Conservation (phyloP, 2,329 filamentous ascomycete genomes). For the Phaeosphaeriaceae sp. region DNA sequence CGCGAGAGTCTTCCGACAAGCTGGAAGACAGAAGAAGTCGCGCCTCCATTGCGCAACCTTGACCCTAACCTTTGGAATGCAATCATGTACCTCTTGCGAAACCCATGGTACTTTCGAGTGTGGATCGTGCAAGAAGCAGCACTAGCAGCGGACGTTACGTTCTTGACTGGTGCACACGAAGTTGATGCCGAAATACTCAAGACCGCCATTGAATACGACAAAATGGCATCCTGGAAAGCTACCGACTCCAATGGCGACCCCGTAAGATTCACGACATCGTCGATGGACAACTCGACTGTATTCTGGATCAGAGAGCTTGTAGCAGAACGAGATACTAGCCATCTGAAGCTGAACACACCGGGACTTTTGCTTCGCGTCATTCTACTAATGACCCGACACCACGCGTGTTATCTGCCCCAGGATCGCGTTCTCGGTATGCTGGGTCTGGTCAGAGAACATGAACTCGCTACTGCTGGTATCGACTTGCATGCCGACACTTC, state of each 20-base stretch:
- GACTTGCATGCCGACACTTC: neutral
- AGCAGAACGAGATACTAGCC: neutral
- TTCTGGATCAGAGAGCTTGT: neutral
- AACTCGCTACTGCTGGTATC: neutral
- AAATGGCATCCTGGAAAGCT: neutral
- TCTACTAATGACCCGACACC: neutral
- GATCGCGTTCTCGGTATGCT: slow-evolving; percentile 6
- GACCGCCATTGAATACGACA: neutral
- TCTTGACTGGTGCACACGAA: slow-evolving; percentile 7
- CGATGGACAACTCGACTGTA: neutral
- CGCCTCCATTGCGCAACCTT: neutral
- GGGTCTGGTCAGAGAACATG: neutral
- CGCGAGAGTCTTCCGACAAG: neutral
- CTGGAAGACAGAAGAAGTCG: neutral
- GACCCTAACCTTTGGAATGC: neutral
- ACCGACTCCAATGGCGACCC: neutral
- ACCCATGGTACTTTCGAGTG: slow-evolving; percentile 7
- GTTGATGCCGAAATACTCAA: neutral
- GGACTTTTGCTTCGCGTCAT: neutral
- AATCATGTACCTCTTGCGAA: slow-evolving; percentile 1
- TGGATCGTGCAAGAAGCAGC: slow-evolving; percentile 11
- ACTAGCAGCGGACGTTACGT: neutral
- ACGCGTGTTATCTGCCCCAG: neutral
- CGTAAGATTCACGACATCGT: neutral
- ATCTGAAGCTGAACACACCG: neutral